phyloP scores from a whole-genome alignment of 192 early-diverging fungal species.

The Entrophospora sp. region DNA sequence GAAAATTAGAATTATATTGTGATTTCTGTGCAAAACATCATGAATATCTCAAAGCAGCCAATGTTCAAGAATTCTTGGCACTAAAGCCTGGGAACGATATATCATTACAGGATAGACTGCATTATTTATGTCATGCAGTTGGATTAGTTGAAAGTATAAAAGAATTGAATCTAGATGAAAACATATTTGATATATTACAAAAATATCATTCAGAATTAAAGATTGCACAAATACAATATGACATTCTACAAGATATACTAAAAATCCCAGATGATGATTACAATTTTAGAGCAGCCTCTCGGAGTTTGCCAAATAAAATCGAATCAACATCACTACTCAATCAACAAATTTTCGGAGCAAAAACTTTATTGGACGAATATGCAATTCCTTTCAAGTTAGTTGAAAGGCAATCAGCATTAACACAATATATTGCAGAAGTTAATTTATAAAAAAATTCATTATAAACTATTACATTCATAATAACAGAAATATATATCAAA shows the following conservation, averaged over 20 bases:
- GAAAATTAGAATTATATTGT: conserved; percentile 18
- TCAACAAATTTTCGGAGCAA: background rate
- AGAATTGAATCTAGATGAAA: background rate
- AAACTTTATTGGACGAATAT: background rate
- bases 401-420: background rate
- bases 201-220: background rate
- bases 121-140: conserved; percentile 4
- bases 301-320: background rate
- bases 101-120: background rate
- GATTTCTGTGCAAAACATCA: conserved; percentile 7
- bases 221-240: conserved; percentile 7
- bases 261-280: background rate
- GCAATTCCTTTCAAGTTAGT: background rate
- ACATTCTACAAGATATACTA: background rate
- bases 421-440: no score
- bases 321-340: background rate
- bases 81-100: background rate
- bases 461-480: no score
- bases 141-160: background rate
- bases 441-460: no score
- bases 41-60: conserved; percentile 14
- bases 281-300: background rate
- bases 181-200: background rate
- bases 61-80: conserved; percentile 6
- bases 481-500: no score